phyloP scores from a whole-genome alignment of 257 asterid genomes.

The Penstemon newberryi region DNA sequence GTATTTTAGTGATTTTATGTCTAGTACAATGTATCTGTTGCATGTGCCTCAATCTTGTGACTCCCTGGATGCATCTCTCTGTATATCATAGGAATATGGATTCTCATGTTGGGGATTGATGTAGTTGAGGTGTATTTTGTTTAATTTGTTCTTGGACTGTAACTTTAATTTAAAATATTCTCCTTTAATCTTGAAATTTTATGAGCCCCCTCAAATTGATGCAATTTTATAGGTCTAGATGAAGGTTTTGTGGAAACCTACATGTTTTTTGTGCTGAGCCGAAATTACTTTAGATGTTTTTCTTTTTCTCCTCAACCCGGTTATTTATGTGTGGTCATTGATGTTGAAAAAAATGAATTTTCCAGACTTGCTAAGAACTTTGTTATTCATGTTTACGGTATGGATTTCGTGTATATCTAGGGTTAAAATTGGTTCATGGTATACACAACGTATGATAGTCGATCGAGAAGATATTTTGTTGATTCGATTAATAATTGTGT shows the following conservation, averaged over 20 bases:
- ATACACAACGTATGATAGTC: neutral
- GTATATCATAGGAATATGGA: neutral
- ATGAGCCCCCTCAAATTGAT: slow-evolving; percentile 6
- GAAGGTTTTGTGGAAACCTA: neutral
- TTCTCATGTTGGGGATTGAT: neutral
- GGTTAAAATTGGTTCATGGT: neutral
- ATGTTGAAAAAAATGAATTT: too few relatives aligned
- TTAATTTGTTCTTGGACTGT: neutral
- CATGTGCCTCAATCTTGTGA: neutral
- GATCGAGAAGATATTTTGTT: too few relatives aligned
- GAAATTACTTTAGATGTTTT: neutral
- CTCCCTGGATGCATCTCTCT: neutral
- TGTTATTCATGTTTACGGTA: neutral
- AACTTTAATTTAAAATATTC: slow-evolving; percentile 12
- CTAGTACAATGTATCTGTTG: neutral
- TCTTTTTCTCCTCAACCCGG: neutral
- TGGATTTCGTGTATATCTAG: slow-evolving; percentile 3
- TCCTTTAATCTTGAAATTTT: slow-evolving; percentile 10
- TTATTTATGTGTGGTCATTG: slow-evolving; percentile 3
- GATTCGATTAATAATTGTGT: too few relatives aligned
- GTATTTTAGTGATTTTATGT: too few relatives aligned
- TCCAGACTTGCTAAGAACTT: neutral
- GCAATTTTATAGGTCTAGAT: neutral
- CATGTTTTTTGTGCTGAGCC: neutral
- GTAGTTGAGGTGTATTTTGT: neutral